Evolutionary conservation across 2,329 filamentous ascomycete genomes (phyloP).

Genomic region (Penicillium psychrosexuale): DNA sequence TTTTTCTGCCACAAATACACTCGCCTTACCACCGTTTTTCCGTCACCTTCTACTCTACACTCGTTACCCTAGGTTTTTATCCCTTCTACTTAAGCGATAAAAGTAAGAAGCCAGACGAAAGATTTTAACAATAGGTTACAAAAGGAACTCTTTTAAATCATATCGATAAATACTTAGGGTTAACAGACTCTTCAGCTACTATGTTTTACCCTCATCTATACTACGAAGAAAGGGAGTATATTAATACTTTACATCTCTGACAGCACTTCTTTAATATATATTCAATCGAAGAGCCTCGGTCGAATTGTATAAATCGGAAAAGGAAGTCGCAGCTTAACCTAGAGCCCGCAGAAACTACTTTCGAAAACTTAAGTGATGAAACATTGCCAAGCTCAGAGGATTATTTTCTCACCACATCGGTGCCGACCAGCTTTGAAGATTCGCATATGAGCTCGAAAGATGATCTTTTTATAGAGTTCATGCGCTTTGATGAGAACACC

Average conservation of each 20-base stretch:
- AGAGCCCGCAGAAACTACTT: too few species aligned
- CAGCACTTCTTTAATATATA: not conserved
- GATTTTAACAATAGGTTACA: conserved; percentile 11
- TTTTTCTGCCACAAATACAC: too few species aligned
- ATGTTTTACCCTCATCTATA: not conserved
- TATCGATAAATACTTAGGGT: not conserved
- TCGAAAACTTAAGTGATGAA: too few species aligned
- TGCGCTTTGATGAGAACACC: too few species aligned
- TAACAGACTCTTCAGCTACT: not conserved
- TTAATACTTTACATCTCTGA: not conserved
- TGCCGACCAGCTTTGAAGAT: too few species aligned
- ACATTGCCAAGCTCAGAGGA: too few species aligned
- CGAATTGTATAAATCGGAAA: too few species aligned
- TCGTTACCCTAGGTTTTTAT: conserved; percentile 9
- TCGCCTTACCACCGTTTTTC: too few species aligned
- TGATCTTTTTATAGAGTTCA: too few species aligned
- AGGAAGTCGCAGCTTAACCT: too few species aligned
- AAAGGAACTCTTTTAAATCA: conserved; percentile 15
- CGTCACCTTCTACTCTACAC: conserved; percentile 12
- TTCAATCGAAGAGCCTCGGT: not conserved
- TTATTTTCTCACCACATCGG: too few species aligned
- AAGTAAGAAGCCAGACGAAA: conserved; percentile 5
- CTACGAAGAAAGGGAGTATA: not conserved
- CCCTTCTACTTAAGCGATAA: conserved; percentile 8
- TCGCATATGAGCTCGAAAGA: too few species aligned